Base-by-base conservation (phyloP, 2,329 filamentous ascomycete species). In the Ophiognomonia clavigignenti-juglandacearum region DNA sequence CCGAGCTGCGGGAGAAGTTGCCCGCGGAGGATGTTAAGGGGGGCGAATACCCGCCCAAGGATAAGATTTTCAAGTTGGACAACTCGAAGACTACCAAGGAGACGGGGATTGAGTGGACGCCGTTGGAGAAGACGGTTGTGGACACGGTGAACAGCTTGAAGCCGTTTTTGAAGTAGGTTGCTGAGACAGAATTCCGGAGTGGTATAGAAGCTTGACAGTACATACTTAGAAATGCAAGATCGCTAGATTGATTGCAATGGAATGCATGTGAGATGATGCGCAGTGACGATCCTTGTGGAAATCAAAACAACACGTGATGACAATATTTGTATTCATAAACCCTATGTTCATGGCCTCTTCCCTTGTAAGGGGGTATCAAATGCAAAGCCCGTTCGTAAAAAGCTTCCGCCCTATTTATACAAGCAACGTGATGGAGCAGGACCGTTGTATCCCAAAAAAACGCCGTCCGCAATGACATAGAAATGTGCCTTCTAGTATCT, bases 91-190 rank as follows among this genome's bases (percentile, higher is more conserved):
- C 79, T 2, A 75, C 73, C 22, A 72, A 80, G 57, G 55, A 83
- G 39, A 62, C 88, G 49, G 82, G 80, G 1, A 72, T 86, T 40
- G 65, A 84, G 50, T 88, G 78, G 71, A 79, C 69, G 53, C 61
- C 67, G 4, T 57, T 88, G 27, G 82, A 88, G 62, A 71, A 83
- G 64, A 75, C 70, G 23, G 70, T 85, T 23, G 68, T 74, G 6
- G 85, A 88, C 58, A 74, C 82, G 6, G 73, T 86, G 16, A 78
- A 78, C 64, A 83, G 77, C 26, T 62, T 89, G 57, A 74, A 85
- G 62, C 60, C 58, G n/a, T 59, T 70, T n/a, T 58, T 61, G 5
- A 60, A 57, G 10, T 26, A 13, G 14, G 3, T 10, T 26, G 4
- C 9, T 8, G 20, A 7, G 2, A 7, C 6, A 1, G 7, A 3